Evolutionary conservation across 2,329 filamentous ascomycete species (phyloP).

Genomic region (Xylariaceae sp.): DNA sequence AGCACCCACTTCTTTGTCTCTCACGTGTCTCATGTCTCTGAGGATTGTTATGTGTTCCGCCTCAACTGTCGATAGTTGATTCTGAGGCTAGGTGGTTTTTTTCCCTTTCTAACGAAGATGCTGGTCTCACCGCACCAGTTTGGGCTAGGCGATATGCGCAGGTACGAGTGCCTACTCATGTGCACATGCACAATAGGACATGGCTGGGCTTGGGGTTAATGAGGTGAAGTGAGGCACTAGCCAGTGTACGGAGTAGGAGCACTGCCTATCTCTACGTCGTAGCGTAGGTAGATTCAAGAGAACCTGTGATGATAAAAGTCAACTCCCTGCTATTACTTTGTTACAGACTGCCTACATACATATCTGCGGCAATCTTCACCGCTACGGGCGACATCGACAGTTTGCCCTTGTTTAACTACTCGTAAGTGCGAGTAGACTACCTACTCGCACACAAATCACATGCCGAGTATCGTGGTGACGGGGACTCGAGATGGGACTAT

Average conservation of each 20-base stretch:
- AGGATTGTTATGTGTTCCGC: conserved; percentile 6
- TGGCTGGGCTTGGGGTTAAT: background rate
- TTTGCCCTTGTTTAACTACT: no score
- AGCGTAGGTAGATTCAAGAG: no score
- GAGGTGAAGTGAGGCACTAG: background rate
- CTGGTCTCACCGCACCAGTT: conserved; percentile 1
- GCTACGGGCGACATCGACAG: background rate
- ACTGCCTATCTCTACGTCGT: background rate
- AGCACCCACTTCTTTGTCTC: conserved; percentile 24
- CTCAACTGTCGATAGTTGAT: conserved; percentile 2
- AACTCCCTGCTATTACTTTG: background rate
- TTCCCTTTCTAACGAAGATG: background rate
- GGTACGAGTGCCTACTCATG: background rate
- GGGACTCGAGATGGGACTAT: background rate
- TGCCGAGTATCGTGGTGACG: no score
- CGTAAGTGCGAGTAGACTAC: background rate
- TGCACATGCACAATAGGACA: background rate
- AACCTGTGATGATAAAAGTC: background rate
- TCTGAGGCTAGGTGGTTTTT: background rate
- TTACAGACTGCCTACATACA: no score
- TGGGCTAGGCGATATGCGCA: conserved; percentile 11
- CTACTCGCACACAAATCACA: background rate
- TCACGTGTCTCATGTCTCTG: conserved; percentile 17
- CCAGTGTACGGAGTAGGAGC: background rate
- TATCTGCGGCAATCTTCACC: background rate